phyloP scores from a whole-genome alignment of 129 eudicot genomes.

The Escallonia rubra region DNA sequence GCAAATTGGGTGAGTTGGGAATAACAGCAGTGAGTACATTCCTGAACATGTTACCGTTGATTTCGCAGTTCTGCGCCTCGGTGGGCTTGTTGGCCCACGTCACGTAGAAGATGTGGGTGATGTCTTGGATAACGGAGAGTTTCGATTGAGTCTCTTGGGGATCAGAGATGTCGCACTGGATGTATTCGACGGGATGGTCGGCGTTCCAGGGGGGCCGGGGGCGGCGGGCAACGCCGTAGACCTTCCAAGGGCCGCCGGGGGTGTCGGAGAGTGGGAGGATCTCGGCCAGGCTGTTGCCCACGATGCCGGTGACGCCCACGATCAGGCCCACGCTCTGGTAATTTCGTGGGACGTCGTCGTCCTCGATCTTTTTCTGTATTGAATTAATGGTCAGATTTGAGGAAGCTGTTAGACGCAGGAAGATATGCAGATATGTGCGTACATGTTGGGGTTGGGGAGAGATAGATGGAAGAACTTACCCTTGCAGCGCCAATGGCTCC shows the following conservation, averaged over 20 bases:
- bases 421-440: neutral
- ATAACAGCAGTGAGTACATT: conserved; percentile 52
- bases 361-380: conserved; percentile 66
- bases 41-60: conserved; percentile 56
- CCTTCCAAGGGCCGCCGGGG: conserved; percentile 96
- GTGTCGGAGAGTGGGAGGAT: conserved; percentile 71
- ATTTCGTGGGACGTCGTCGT: conserved; percentile 44
- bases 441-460: neutral
- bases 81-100: conserved; percentile 56
- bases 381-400: neutral
- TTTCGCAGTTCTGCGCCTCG: conserved; percentile 48
- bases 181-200: conserved; percentile 61
- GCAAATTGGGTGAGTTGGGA: conserved; percentile 58
- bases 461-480: conserved; percentile 13
- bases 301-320: conserved; percentile 83
- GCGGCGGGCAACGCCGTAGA: conserved; percentile 82
- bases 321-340: conserved; percentile 66
- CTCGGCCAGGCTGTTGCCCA: conserved; percentile 81
- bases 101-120: conserved; percentile 73
- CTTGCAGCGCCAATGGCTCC: conserved; percentile 60
- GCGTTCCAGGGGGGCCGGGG: conserved; percentile 65
- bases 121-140: conserved; percentile 45
- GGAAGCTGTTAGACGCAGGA: neutral
- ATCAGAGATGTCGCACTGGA: conserved; percentile 65
- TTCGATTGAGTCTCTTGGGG: conserved; percentile 35